phyloP scores from a whole-genome alignment of 2,329 filamentous ascomycete species.

The Penicillium palitans region DNA sequence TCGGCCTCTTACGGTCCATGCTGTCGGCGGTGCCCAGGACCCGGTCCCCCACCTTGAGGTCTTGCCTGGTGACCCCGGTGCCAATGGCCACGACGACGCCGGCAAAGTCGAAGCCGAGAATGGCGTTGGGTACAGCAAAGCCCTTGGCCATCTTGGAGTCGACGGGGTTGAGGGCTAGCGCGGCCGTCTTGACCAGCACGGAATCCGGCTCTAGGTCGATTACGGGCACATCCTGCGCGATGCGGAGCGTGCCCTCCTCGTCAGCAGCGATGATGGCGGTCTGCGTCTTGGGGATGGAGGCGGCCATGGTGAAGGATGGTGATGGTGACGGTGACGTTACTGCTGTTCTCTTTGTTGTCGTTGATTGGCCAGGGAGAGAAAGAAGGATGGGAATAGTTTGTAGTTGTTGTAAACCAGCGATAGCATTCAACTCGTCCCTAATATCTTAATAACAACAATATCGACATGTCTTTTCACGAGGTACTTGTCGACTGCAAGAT shows the following conservation, averaged over 20 bases:
- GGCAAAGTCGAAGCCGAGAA: background rate
- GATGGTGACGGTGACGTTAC: no score
- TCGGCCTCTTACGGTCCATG: background rate
- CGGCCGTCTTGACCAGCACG: background rate
- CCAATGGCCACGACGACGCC: background rate
- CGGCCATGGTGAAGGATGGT: background rate
- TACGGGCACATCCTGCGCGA: background rate
- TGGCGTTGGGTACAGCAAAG: background rate
- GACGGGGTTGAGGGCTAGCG: background rate
- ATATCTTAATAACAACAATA: background rate
- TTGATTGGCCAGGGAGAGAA: no score
- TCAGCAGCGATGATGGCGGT: background rate
- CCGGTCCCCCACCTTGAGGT: background rate
- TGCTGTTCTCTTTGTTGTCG: no score
- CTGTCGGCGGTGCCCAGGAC: background rate
- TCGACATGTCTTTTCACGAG: background rate
- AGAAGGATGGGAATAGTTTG: background rate
- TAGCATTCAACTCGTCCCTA: background rate
- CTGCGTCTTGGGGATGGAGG: background rate
- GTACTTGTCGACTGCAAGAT: background rate
- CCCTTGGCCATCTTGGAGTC: background rate
- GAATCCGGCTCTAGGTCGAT: background rate
- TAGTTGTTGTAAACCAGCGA: background rate
- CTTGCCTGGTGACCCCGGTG: background rate
- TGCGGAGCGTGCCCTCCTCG: background rate